A percentile compares a stretch with the other conserved stretches of the same genome.
Conservation (phyloP, 495 filamentous ascomycete genomes). For the Delitschia confertaspora region DNA sequence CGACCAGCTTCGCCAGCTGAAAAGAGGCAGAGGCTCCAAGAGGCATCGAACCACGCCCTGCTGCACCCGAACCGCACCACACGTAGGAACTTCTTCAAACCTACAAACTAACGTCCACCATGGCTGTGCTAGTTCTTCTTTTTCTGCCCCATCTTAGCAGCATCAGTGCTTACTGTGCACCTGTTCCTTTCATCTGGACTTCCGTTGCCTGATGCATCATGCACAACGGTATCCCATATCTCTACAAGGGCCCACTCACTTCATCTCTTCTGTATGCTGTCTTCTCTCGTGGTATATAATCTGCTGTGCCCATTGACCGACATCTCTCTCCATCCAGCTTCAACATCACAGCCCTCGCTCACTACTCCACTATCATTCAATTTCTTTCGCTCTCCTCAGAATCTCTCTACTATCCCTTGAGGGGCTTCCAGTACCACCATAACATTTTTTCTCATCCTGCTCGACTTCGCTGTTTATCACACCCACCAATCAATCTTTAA, state of each 20-base stretch:
- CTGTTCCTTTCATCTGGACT: constrained; percentile 23
- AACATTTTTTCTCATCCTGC: not conserved
- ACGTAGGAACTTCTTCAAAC: constrained; percentile 17
- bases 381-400: constrained; percentile 4
- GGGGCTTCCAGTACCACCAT: not conserved
- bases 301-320: not conserved
- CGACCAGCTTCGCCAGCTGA: constrained; percentile 13
- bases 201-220: constrained; percentile 27
- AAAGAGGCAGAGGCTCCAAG: constrained; percentile 23
- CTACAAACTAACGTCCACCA: constrained; percentile 17
- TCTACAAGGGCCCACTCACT: constrained; percentile 10
- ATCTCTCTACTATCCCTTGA: not conserved
- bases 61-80: constrained; percentile 21
- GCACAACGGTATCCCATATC: constrained; percentile 14
- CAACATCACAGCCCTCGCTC: constrained; percentile 1
- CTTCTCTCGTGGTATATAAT: constrained; percentile 23
- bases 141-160: constrained; percentile 25
- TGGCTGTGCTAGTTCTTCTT: constrained; percentile 25
- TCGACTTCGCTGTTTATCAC: not conserved
- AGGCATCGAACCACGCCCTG: constrained; percentile 10
- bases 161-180: constrained; percentile 26
- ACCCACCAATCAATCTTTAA: constrained; percentile 1
- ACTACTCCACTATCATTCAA: constrained; percentile 9
- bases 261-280: constrained; percentile 4
- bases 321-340: constrained; percentile 8